These are phyloP conservation scores for Penicillium arizonense DNA, from an alignment of 495 filamentous ascomycete genomes.

Conservation along the genomic window DNA sequence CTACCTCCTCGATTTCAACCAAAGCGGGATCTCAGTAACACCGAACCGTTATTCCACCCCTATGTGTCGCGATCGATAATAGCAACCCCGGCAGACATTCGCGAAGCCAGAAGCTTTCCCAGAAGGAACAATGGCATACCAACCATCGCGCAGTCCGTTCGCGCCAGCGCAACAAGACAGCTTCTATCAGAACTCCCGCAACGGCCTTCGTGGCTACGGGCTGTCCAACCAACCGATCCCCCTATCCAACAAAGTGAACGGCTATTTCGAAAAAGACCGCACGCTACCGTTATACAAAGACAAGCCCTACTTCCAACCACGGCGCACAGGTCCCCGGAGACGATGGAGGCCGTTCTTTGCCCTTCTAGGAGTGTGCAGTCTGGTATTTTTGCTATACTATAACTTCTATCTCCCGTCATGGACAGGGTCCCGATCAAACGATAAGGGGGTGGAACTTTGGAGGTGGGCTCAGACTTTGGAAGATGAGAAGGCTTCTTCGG, in stretches of 20 bases:
- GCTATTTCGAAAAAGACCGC: constrained; percentile 54
- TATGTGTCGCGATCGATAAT: constrained; percentile 6
- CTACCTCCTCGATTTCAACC: neutral
- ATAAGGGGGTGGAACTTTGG: constrained; percentile 40
- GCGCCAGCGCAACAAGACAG: constrained; percentile 63
- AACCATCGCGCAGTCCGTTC: constrained; percentile 31
- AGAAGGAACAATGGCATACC: constrained; percentile 2
- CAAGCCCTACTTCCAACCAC: constrained; percentile 71
- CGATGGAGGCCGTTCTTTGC: constrained; percentile 26
- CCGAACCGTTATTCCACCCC: neutral
- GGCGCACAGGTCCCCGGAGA: constrained; percentile 38
- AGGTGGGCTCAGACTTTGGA: constrained; percentile 40
- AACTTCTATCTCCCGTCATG: constrained; percentile 19
- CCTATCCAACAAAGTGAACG: constrained; percentile 44
- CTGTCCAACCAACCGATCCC: constrained; percentile 20
- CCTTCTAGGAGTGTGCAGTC: constrained; percentile 33
- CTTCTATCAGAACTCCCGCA: constrained; percentile 56
- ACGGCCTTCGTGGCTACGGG: constrained; percentile 38
- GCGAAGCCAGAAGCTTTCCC: neutral
- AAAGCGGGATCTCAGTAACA: neutral
- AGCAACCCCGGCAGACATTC: neutral
- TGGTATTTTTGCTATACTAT: constrained; percentile 48
- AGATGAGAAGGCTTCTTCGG: constrained; percentile 18
- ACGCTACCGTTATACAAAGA: constrained; percentile 97
- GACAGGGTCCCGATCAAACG: constrained; percentile 9